A percentile compares a stretch with the other conserved stretches of the same genome.
Evolutionary conservation across 139 green algal species (phyloP).

Genomic region (Volvox reticuliferus): DNA sequence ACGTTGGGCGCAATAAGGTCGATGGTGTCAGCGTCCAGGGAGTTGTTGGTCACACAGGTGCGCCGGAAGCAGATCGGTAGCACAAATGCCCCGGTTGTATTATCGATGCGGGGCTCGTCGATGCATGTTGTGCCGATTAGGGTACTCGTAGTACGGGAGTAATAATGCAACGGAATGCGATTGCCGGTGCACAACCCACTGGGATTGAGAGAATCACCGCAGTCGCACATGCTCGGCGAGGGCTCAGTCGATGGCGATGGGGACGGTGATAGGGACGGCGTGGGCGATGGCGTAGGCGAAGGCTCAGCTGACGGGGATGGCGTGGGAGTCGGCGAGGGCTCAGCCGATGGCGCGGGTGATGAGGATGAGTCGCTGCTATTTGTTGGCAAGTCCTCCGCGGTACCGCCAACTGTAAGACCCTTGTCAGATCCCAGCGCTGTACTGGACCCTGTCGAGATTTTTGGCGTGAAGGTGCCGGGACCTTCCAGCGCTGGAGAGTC

Average conservation of each 20-base stretch:
- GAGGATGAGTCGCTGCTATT: not conserved
- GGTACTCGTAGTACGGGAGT: not conserved
- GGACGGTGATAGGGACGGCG: not conserved
- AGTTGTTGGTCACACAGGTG: not conserved
- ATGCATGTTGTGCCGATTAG: slow-evolving; percentile 6
- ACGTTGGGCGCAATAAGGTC: not conserved
- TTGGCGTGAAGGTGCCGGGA: not conserved
- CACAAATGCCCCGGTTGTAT: not conserved
- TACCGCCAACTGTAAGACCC: not conserved
- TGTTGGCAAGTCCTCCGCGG: not conserved
- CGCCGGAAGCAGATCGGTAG: slow-evolving; percentile 40
- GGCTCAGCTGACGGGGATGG: not conserved
- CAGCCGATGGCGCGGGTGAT: too few species aligned
- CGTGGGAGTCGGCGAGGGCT: not conserved
- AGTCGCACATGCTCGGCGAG: not conserved
- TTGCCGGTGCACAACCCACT: not conserved
- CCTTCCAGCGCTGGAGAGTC: slow-evolving; percentile 8
- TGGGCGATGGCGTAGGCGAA: not conserved
- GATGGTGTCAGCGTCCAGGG: not conserved
- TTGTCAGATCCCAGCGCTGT: not conserved
- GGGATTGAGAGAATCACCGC: not conserved
- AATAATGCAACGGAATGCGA: not conserved
- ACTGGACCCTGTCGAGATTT: not conserved
- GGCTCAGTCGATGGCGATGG: not conserved
- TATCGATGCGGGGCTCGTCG: not conserved